Evolutionary conservation across 805 yeast genomes (phyloP).

Genomic region (Ogataea kodamae): DNA sequence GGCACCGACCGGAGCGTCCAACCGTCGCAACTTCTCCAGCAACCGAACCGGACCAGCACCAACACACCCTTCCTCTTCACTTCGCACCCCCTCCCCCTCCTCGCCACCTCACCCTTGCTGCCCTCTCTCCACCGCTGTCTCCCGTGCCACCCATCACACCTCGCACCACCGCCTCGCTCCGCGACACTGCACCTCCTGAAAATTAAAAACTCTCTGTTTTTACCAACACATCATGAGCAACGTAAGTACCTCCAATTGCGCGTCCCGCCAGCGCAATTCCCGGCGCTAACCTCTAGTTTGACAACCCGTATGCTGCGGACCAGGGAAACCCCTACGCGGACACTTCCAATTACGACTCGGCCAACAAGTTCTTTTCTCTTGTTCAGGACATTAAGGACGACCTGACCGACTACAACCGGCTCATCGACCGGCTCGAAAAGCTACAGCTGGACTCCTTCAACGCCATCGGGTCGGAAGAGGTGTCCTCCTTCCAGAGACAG

Average conservation of each 20-base stretch:
- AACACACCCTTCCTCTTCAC: too few species aligned
- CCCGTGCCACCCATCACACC: constrained; percentile 1
- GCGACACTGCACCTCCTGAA: constrained; percentile 7
- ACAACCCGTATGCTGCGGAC: constrained; percentile 27
- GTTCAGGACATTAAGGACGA: constrained; percentile 66
- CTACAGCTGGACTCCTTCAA: constrained; percentile 68
- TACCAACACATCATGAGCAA: constrained; percentile 17
- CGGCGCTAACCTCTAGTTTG: constrained; percentile 14
- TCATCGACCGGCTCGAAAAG: constrained; percentile 65
- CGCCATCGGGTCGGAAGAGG: constrained; percentile 69
- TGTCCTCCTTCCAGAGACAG: constrained; percentile 65
- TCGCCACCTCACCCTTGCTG: too few species aligned
- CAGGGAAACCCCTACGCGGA: constrained; percentile 23
- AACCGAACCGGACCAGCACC: too few species aligned
- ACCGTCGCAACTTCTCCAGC: too few species aligned
- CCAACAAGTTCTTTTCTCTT: constrained; percentile 59
- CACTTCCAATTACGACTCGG: constrained; percentile 19
- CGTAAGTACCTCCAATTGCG: constrained; percentile 11
- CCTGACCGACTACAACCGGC: constrained; percentile 65
- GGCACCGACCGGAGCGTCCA: too few species aligned
- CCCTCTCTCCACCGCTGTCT: not conserved
- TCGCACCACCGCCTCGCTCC: constrained; percentile 8
- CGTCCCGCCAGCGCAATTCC: constrained; percentile 4
- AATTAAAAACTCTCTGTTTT: too few species aligned
- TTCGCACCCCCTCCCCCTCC: too few species aligned